Percentiles rank a stretch among this genome's conserved stretches.
phyloP scores from a whole-genome alignment of 306 rosid genomes.

The Cicer chorassanicum region DNA sequence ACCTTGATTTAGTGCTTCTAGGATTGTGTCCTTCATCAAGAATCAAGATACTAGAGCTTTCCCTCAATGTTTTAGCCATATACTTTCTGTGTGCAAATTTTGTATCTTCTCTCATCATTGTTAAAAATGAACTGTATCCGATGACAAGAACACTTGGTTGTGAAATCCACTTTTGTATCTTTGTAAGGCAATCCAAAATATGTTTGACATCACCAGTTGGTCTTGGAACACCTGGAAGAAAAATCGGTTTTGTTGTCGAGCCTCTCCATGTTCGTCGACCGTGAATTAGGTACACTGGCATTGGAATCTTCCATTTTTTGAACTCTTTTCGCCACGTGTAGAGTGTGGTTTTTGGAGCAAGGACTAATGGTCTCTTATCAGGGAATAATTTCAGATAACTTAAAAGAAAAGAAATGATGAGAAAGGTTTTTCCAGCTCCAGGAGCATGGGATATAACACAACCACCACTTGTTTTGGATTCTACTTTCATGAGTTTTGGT shows the following conservation, averaged over 20 bases:
- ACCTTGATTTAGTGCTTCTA: constrained; percentile 85
- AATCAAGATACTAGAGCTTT: constrained; percentile 76
- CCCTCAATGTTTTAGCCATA: constrained; percentile 82
- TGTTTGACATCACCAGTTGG: constrained; percentile 74
- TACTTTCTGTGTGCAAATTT: constrained; percentile 70
- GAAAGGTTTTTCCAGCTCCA: constrained; percentile 89
- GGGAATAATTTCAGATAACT: constrained; percentile 87
- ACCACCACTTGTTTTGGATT: constrained; percentile 68
- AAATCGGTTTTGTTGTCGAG: constrained; percentile 48
- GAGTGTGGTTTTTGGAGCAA: constrained; percentile 90
- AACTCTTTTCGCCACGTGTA: constrained; percentile 91
- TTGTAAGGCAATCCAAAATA: constrained; percentile 75
- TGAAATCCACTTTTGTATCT: constrained; percentile 80
- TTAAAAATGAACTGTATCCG: constrained; percentile 83
- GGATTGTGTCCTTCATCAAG: constrained; percentile 98
- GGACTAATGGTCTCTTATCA: constrained; percentile 72
- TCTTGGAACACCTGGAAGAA: constrained; percentile 62
- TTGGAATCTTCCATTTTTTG: constrained; percentile 76
- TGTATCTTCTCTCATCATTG: constrained; percentile 78
- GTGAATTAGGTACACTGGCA: constrained; percentile 83
- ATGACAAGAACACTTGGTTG: constrained; percentile 89
- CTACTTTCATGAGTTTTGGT: constrained; percentile 58
- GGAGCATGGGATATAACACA: constrained; percentile 96
- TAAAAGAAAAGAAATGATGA: constrained; percentile 76
- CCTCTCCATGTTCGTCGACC: constrained; percentile 62